A percentile compares a stretch with the other conserved stretches of the same genome.
Evolutionary conservation across 129 eudicot species (phyloP).

Genomic region (Pulicaria dysenterica): DNA sequence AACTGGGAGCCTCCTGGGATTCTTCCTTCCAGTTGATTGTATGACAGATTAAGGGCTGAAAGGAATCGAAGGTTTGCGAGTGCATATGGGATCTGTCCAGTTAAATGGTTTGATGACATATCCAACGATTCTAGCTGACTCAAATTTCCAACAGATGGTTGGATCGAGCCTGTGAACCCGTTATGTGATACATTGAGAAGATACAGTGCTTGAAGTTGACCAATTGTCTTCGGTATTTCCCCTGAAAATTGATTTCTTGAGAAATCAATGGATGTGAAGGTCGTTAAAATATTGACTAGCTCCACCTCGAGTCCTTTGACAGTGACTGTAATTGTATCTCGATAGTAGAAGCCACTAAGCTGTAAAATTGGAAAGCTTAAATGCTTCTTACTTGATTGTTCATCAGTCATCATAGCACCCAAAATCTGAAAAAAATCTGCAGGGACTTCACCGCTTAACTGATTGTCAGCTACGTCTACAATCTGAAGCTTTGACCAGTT

Average conservation of each 20-base stretch:
- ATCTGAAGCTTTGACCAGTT: slow-evolving; percentile 49
- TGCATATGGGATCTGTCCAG: slow-evolving; percentile 46
- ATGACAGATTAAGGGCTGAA: slow-evolving; percentile 46
- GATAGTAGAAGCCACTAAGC: slow-evolving; percentile 32
- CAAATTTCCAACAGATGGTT: slow-evolving; percentile 47
- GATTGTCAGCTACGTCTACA: slow-evolving; percentile 41
- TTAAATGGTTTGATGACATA: slow-evolving; percentile 50
- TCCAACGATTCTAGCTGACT: slow-evolving; percentile 58
- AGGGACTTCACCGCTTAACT: slow-evolving; percentile 28
- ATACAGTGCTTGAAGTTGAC: slow-evolving; percentile 37
- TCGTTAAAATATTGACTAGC: slow-evolving; percentile 45
- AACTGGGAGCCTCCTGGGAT: slow-evolving; percentile 53
- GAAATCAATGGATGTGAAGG: slow-evolving; percentile 60
- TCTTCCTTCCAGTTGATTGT: slow-evolving; percentile 44
- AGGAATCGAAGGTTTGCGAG: slow-evolving; percentile 49
- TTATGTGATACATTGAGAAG: slow-evolving; percentile 59
- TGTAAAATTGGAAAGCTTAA: background rate
- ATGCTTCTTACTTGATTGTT: slow-evolving; percentile 3
- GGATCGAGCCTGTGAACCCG: slow-evolving; percentile 48
- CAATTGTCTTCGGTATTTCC: slow-evolving; percentile 46
- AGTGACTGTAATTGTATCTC: slow-evolving; percentile 43
- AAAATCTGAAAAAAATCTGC: slow-evolving; percentile 19
- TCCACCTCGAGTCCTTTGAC: slow-evolving; percentile 46
- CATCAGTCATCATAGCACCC: slow-evolving; percentile 36
- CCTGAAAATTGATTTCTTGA: slow-evolving; percentile 52